These are phyloP conservation scores for Podaxis sp. DNA, from an alignment of 768 basidiomycete genomes.

Conservation along the genomic window DNA sequence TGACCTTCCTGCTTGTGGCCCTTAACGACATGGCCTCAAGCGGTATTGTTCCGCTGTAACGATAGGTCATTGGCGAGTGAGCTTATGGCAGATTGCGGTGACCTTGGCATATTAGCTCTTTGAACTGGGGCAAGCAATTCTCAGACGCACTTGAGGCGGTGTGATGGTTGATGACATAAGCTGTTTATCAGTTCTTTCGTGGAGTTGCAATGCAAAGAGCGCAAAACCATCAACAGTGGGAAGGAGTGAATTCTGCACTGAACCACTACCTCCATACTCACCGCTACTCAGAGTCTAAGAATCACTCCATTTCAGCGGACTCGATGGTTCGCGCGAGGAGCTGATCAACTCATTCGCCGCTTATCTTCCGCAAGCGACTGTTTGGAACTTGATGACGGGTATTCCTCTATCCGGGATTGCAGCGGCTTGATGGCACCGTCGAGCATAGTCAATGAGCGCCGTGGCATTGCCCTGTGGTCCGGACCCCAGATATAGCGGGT, in stretches of 20 bases:
- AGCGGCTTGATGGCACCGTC: background rate
- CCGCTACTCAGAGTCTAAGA: background rate
- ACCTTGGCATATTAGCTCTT: no score
- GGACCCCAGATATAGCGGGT: background rate
- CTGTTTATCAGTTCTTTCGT: no score
- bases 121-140: no score
- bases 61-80: no score
- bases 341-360: background rate
- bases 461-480: background rate
- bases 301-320: background rate
- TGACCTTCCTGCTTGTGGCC: no score
- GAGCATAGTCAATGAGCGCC: background rate
- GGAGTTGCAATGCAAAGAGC: no score
- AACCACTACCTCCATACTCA: background rate
- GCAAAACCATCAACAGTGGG: background rate
- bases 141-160: background rate
- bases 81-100: no score
- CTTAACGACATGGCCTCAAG: no score
- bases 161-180: background rate
- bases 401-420: background rate
- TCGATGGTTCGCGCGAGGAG: background rate
- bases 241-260: background rate
- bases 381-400: background rate
- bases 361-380: background rate
- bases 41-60: no score